Evolutionary conservation across 768 basidiomycete genomes (phyloP).

Genomic region (Lactarius akahatsu): DNA sequence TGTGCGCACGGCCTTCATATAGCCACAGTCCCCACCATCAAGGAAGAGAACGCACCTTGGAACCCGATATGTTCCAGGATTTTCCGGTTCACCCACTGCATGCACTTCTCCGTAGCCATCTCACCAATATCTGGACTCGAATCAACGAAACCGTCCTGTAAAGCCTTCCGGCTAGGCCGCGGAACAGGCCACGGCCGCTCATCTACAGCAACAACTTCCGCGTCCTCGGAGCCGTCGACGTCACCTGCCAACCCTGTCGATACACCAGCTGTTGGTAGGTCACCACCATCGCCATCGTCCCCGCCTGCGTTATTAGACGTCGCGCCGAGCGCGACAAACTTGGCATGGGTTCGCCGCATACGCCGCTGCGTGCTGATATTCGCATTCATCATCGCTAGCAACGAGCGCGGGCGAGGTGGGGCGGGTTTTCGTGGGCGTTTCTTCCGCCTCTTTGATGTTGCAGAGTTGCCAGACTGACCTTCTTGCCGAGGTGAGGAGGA

Average conservation of each 20-base stretch:
- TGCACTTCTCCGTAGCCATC: conserved; percentile 58
- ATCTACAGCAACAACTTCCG: conserved; percentile 52
- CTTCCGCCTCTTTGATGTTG: conserved; percentile 33
- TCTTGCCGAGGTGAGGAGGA: conserved; percentile 28
- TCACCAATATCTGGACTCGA: conserved; percentile 54
- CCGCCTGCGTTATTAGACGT: conserved; percentile 35
- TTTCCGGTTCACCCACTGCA: conserved; percentile 71
- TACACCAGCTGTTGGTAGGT: conserved; percentile 1
- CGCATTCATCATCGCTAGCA: conserved; percentile 69
- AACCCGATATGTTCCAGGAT: conserved; percentile 89
- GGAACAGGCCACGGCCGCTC: conserved; percentile 60
- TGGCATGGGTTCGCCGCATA: conserved; percentile 69
- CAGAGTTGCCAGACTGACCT: conserved; percentile 31
- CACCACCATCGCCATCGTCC: conserved; percentile 31
- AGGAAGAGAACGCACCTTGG: conserved; percentile 61
- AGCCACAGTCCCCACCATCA: not conserved
- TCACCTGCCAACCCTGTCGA: conserved; percentile 14
- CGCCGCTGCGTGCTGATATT: conserved; percentile 76
- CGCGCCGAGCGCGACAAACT: conserved; percentile 57
- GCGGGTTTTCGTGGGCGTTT: conserved; percentile 38
- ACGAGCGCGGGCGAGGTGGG: conserved; percentile 36
- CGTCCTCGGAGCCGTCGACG: conserved; percentile 32
- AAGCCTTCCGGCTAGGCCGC: conserved; percentile 13
- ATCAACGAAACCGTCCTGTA: conserved; percentile 30
- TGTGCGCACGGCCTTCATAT: conserved; percentile 31